Conservation (phyloP, 805 yeast species). For the Ogataea nakhonphanomensis region DNA sequence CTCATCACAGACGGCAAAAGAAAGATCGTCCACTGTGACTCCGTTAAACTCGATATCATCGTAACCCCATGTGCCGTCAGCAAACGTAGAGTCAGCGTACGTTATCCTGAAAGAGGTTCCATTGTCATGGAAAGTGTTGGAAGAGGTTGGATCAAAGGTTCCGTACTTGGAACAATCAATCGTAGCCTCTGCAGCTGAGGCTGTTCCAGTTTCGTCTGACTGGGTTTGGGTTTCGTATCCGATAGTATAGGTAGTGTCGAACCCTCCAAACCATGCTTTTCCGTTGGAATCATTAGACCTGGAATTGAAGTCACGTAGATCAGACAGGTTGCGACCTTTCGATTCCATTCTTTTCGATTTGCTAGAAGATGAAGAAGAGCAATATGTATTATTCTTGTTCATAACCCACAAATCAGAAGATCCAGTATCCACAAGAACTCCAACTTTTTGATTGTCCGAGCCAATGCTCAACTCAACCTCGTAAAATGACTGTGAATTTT, state of each 20-base stretch:
- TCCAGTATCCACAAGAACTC: conserved; percentile 69
- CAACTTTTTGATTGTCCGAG: conserved; percentile 51
- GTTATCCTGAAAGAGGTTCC: conserved; percentile 39
- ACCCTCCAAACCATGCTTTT: background rate
- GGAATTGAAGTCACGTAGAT: conserved; percentile 8
- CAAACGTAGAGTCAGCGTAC: conserved; percentile 49
- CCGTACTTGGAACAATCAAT: conserved; percentile 45
- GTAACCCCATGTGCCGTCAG: conserved; percentile 54
- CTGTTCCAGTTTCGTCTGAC: conserved; percentile 1
- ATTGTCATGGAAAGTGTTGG: conserved; percentile 40
- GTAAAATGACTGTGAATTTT: conserved; percentile 43
- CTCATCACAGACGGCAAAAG: conserved; percentile 71
- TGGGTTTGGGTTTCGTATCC: background rate
- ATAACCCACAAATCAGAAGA: conserved; percentile 72
- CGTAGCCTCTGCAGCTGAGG: conserved; percentile 15
- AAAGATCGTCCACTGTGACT: conserved; percentile 44
- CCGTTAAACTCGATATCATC: conserved; percentile 58
- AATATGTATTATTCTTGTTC: conserved; percentile 45
- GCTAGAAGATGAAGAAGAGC: conserved; percentile 21
- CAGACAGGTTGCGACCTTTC: conserved; percentile 7
- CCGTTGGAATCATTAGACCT: background rate
- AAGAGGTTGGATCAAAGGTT: conserved; percentile 41
- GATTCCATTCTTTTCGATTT: background rate
- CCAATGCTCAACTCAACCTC: conserved; percentile 50
- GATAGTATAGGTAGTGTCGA: conserved; percentile 1